A percentile compares a stretch with the other conserved stretches of the same genome.
phyloP scores from a whole-genome alignment of 768 basidiomycete genomes.

The Tricholoma flavovirens region DNA sequence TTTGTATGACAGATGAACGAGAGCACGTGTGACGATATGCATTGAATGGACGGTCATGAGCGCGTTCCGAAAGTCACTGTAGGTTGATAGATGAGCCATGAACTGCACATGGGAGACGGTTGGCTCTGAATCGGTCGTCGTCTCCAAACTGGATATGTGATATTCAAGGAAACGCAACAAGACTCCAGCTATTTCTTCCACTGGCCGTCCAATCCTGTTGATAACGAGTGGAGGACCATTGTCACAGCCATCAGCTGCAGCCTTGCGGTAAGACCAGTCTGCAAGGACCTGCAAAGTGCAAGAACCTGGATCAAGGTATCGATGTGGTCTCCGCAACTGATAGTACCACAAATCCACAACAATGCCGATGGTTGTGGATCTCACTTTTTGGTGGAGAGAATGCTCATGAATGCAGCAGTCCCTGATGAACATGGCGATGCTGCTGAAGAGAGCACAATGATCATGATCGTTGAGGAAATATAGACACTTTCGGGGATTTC shows the following conservation, averaged over 20 bases:
- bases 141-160: background rate
- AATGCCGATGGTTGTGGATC: background rate
- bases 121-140: too few relatives aligned
- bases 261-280: background rate
- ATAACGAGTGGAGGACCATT: background rate
- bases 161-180: background rate
- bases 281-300: background rate
- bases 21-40: background rate
- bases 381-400: background rate
- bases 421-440: background rate
- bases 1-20: background rate
- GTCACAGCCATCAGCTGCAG: too few relatives aligned
- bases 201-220: background rate
- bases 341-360: background rate
- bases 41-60: too few relatives aligned
- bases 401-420: background rate
- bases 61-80: too few relatives aligned
- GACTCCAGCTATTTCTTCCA: background rate
- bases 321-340: background rate
- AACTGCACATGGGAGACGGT: too few relatives aligned
- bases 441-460: background rate
- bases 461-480: background rate
- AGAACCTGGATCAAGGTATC: background rate
- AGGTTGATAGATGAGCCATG: too few relatives aligned
- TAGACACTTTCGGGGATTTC: background rate